Conservation (phyloP, 441 rosid genomes). For the Bocquillonia castaneifolia region DNA sequence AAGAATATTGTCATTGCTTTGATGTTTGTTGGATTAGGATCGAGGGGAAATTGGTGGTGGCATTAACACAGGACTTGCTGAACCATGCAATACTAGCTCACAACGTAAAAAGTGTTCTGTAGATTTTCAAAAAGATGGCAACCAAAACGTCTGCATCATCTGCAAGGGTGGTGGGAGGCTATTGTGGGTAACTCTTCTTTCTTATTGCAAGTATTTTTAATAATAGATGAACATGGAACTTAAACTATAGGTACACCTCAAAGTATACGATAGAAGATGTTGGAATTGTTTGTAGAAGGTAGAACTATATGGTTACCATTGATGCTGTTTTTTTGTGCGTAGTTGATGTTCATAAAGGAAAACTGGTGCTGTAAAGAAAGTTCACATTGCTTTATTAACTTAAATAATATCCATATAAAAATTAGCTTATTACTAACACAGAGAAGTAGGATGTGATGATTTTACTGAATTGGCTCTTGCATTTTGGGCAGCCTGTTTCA, state of each 20-base stretch:
- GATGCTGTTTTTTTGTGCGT: not conserved
- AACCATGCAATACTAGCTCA: constrained; percentile 19
- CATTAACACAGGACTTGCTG: constrained; percentile 28
- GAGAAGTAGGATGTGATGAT: not conserved
- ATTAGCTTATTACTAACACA: not conserved
- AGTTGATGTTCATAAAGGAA: not conserved
- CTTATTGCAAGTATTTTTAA: constrained; percentile 19
- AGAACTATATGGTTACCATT: not conserved
- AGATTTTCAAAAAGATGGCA: constrained; percentile 21
- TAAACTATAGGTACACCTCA: not conserved
- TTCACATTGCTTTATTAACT: not conserved
- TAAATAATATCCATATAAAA: not conserved
- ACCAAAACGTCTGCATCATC: constrained; percentile 31
- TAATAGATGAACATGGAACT: constrained; percentile 3
- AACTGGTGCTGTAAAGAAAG: not conserved
- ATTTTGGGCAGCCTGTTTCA: not conserved
- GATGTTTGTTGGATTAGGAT: constrained; percentile 56
- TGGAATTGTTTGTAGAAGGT: not conserved
- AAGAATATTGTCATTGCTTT: constrained; percentile 18
- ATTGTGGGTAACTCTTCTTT: constrained; percentile 43
- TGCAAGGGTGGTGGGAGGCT: constrained; percentile 53
- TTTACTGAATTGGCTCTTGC: not conserved
- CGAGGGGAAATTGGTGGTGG: constrained; percentile 40
- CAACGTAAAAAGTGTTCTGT: constrained; percentile 25
- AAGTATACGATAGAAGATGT: not conserved